Conservation (phyloP, 208 protist genomes). For the Leishmania arabica region DNA sequence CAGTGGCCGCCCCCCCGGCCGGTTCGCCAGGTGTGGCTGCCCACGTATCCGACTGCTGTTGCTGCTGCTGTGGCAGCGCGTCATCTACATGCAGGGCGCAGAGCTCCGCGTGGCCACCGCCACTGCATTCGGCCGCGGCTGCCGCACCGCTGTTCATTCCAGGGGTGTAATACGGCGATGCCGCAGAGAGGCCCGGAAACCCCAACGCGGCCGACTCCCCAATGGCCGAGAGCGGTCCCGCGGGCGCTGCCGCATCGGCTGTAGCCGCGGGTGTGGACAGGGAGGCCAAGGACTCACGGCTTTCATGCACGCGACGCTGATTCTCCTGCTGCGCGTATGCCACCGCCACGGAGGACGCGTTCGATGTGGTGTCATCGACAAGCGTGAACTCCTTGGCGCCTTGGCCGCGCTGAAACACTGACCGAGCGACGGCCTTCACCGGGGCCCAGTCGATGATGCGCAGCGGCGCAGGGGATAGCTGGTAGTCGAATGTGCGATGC, state of each 20-base stretch:
- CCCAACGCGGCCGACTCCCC: background rate
- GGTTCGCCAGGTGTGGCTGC: background rate
- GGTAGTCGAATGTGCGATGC: constrained; percentile 79
- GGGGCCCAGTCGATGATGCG: constrained; percentile 75
- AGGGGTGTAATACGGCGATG: constrained; percentile 12
- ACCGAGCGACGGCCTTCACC: constrained; percentile 22
- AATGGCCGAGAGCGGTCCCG: background rate
- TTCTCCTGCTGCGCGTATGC: constrained; percentile 21
- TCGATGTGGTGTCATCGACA: constrained; percentile 14
- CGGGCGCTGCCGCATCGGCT: background rate
- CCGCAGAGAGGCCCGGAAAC: background rate
- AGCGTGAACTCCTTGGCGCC: constrained; percentile 4
- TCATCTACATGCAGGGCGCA: background rate
- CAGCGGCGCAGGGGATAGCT: constrained; percentile 57
- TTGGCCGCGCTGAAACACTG: constrained; percentile 20
- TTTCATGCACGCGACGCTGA: background rate
- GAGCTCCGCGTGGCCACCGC: background rate
- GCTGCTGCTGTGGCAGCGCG: background rate
- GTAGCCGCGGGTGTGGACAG: background rate
- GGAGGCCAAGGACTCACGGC: background rate
- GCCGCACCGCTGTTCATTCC: constrained; percentile 3
- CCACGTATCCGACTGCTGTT: constrained; percentile 14
- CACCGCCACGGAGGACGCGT: constrained; percentile 8
- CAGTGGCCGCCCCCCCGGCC: background rate
- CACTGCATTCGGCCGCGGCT: background rate